These are phyloP conservation scores for Raddia guianensis DNA, from an alignment of 176 grass and related monocot species.

Conservation along the genomic window DNA sequence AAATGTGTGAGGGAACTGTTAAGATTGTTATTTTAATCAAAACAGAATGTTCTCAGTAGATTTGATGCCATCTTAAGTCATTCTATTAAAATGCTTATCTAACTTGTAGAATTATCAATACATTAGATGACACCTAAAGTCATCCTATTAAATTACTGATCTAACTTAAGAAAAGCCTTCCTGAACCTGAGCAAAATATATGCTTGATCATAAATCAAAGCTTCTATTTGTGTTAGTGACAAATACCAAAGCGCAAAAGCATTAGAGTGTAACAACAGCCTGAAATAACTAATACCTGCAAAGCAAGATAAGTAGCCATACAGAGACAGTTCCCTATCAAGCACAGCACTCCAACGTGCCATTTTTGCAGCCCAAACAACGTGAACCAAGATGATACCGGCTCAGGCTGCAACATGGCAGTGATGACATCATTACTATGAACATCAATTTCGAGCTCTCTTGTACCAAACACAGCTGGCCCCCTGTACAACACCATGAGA, in stretches of 20 bases:
- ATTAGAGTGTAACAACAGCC: neutral
- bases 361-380: conserved; percentile 64
- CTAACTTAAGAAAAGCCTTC: conserved; percentile 14
- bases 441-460: conserved; percentile 43
- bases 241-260: neutral
- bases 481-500: conserved; percentile 85
- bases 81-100: neutral
- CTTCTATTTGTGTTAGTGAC: neutral
- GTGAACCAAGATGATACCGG: conserved; percentile 48
- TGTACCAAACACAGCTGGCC: conserved; percentile 65
- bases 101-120: conserved; percentile 14
- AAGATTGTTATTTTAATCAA: neutral
- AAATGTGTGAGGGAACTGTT: neutral
- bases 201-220: conserved; percentile 2
- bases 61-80: neutral
- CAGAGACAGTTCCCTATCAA: conserved; percentile 92
- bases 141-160: neutral
- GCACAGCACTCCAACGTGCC: conserved; percentile 82
- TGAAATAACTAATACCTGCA: conserved; percentile 70
- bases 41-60: conserved; percentile 5
- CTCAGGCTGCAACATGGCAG: conserved; percentile 68
- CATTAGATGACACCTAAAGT: neutral
- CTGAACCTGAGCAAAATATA: neutral
- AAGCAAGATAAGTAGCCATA: conserved; percentile 84
- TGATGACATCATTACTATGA: conserved; percentile 47